Percentiles rank a stretch among this genome's conserved stretches.
These are phyloP conservation scores for Globisporangium nodosum DNA, from an alignment of 352 stramenopile genomes.

Conservation along the genomic window DNA sequence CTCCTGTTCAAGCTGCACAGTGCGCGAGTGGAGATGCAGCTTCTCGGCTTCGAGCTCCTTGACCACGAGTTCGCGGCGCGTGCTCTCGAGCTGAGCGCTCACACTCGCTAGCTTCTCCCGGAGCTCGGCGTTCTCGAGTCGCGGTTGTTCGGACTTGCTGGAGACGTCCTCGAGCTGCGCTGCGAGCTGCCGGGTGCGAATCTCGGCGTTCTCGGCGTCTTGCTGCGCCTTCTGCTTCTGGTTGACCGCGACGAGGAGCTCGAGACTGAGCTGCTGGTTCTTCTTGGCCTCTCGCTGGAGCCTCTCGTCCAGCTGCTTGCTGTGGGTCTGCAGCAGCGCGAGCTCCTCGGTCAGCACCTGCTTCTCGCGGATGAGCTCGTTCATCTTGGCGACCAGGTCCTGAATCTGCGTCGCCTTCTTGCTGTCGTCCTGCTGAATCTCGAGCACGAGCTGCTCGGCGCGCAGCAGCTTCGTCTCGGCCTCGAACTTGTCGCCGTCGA, in stretches of 20 bases:
- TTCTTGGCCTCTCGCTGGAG: slow-evolving; percentile 40
- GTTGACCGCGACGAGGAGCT: slow-evolving; percentile 63
- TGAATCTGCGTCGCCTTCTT: slow-evolving; percentile 52
- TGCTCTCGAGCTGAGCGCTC: slow-evolving; percentile 22
- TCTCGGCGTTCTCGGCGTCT: slow-evolving; percentile 25
- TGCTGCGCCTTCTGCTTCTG: slow-evolving; percentile 44
- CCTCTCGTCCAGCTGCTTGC: slow-evolving; percentile 21
- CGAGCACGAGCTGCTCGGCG: slow-evolving; percentile 53
- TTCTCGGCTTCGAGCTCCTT: slow-evolving; percentile 46
- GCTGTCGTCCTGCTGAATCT: slow-evolving; percentile 53
- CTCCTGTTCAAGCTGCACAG: slow-evolving; percentile 11
- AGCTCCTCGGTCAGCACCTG: slow-evolving; percentile 26
- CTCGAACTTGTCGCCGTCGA: slow-evolving; percentile 61
- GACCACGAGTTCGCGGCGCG: slow-evolving; percentile 34
- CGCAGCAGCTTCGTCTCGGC: slow-evolving; percentile 54
- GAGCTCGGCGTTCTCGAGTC: slow-evolving; percentile 19
- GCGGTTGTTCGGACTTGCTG: slow-evolving; percentile 8
- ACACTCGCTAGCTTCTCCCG: slow-evolving; percentile 11
- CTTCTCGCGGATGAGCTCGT: slow-evolving; percentile 46
- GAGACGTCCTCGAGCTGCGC: slow-evolving; percentile 13
- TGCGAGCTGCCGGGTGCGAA: slow-evolving; percentile 14
- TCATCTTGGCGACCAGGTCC: slow-evolving; percentile 52
- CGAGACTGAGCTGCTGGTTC: slow-evolving; percentile 64
- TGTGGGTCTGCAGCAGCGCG: slow-evolving; percentile 27
- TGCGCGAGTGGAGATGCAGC: slow-evolving; percentile 22